A percentile compares a stretch with the other conserved stretches of the same genome.
These are phyloP conservation scores for Purshia tridentata DNA, from an alignment of 306 rosid species.

Conservation along the genomic window DNA sequence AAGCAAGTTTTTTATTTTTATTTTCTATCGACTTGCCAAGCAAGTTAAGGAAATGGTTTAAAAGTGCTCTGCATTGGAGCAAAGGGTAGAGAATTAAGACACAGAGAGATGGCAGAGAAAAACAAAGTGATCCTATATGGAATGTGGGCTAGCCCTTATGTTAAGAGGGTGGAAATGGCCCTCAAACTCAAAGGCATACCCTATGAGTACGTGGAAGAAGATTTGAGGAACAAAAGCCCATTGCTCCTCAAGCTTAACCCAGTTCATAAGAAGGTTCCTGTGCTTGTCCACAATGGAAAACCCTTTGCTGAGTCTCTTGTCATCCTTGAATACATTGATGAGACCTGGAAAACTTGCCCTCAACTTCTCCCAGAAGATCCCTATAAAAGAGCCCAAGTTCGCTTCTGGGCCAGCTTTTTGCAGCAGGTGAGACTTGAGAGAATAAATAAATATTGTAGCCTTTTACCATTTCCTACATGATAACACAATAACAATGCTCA, in stretches of 20 bases:
- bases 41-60: slow-evolving; percentile 3
- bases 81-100: neutral
- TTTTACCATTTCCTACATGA: neutral
- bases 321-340: slow-evolving; percentile 26
- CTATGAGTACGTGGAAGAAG: slow-evolving; percentile 22
- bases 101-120: slow-evolving; percentile 27
- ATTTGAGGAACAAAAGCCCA: slow-evolving; percentile 20
- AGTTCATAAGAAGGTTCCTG: slow-evolving; percentile 20
- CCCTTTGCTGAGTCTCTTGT: slow-evolving; percentile 19
- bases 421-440: slow-evolving; percentile 4
- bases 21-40: neutral
- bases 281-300: slow-evolving; percentile 32
- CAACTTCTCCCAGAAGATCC: slow-evolving; percentile 26
- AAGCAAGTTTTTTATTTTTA: neutral
- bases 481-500: neutral
- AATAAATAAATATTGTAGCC: neutral
- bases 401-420: slow-evolving; percentile 16
- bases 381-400: slow-evolving; percentile 14
- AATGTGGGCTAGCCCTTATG: slow-evolving; percentile 20
- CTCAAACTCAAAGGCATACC: slow-evolving; percentile 25
- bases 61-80: neutral
- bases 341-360: slow-evolving; percentile 21
- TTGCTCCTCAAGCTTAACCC: slow-evolving; percentile 22
- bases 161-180: slow-evolving; percentile 28
- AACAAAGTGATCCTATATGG: slow-evolving; percentile 22